Conservation (phyloP, 345 rosid species). For the Eucalyptus microcorys region DNA sequence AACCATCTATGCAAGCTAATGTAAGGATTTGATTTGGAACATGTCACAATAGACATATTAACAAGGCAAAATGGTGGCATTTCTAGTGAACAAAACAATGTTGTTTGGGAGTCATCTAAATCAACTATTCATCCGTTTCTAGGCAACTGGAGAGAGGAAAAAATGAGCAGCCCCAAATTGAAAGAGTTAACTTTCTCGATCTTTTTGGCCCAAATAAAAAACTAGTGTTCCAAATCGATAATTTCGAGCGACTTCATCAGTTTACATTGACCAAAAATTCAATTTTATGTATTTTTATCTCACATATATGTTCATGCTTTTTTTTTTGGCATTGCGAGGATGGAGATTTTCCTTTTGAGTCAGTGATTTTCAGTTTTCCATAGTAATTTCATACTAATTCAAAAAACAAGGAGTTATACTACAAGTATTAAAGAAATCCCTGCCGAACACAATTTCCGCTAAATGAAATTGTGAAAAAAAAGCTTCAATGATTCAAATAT, state of each 20-base stretch:
- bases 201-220: background rate
- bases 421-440: too few relatives aligned
- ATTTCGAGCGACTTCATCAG: background rate
- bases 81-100: background rate
- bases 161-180: background rate
- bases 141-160: background rate
- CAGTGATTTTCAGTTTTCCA: too few relatives aligned
- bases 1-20: background rate
- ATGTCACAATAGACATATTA: background rate
- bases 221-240: background rate
- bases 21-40: background rate
- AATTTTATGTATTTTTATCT: background rate
- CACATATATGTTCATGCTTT: too few relatives aligned
- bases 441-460: too few relatives aligned
- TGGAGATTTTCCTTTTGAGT: too few relatives aligned
- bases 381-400: too few relatives aligned
- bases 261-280: too few relatives aligned
- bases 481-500: too few relatives aligned
- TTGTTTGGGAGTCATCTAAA: background rate
- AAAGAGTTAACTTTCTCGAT: background rate
- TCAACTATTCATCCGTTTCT: background rate
- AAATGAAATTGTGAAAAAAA: too few relatives aligned
- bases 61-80: background rate
- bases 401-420: too few relatives aligned
- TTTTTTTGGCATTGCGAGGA: too few relatives aligned